Evolutionary conservation across 257 asterid genomes (phyloP).

Genomic region (Ophiorrhiza pumila): DNA sequence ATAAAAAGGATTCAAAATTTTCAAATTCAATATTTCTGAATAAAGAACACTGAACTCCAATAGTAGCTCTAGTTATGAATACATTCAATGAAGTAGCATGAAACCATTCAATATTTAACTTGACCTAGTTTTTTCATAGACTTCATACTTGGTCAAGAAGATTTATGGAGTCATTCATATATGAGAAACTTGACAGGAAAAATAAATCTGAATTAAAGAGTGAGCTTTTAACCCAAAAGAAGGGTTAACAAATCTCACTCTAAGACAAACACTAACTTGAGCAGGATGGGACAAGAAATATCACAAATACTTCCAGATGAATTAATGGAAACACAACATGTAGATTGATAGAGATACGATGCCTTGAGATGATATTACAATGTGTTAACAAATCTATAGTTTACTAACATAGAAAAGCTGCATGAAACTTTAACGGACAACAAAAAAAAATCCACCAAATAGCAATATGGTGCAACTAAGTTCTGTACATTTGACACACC

Average conservation of each 20-base stretch:
- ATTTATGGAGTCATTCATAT: neutral
- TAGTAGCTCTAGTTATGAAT: neutral
- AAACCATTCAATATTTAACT: neutral
- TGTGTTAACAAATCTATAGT: neutral
- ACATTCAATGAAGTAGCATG: neutral
- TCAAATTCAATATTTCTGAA: neutral
- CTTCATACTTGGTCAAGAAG: slow-evolving; percentile 4
- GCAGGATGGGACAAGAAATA: neutral
- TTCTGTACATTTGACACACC: slow-evolving; percentile 35
- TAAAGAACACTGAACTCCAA: neutral
- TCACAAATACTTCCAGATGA: neutral
- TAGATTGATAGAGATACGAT: no score
- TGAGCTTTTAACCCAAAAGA: neutral
- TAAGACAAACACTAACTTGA: neutral
- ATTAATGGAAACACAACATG: neutral
- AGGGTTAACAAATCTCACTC: neutral
- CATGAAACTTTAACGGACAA: neutral
- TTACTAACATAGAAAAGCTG: neutral
- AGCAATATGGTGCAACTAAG: neutral
- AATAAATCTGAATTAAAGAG: neutral
- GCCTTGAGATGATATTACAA: no score
- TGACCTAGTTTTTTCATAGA: neutral
- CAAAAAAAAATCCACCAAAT: neutral
- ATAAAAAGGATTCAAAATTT: neutral
- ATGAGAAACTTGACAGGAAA: neutral